A percentile compares a stretch with the other conserved stretches of the same genome.
These are phyloP conservation scores for Russula sp. DNA, from an alignment of 768 basidiomycete species.

Conservation along the genomic window DNA sequence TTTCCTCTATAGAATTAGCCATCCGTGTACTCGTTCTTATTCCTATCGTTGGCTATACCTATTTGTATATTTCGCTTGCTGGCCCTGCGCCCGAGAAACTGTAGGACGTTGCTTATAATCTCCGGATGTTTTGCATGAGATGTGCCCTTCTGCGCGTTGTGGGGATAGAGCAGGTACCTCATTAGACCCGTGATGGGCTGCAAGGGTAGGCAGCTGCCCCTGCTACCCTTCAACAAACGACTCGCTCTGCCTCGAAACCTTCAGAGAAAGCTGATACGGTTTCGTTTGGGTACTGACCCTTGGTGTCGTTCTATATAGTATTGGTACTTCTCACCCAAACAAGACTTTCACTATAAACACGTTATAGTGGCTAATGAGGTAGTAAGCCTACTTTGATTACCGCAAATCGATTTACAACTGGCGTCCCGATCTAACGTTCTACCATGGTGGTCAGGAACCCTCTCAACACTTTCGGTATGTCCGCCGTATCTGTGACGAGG, in stretches of 20 bases:
- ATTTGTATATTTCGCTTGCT: conserved; percentile 11
- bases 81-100: not conserved
- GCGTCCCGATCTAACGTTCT: conserved; percentile 10
- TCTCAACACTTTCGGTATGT: conserved; percentile 54
- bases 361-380: too few species aligned
- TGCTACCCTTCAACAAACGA: not conserved
- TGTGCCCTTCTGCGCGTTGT: not conserved
- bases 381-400: not conserved
- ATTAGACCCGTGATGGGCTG: not conserved
- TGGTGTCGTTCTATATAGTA: too few species aligned
- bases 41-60: conserved; percentile 10
- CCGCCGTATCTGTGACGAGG: conserved; percentile 52
- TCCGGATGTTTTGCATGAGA: not conserved
- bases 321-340: too few species aligned
- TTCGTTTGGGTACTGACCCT: too few species aligned
- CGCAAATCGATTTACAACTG: not conserved
- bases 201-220: too few species aligned
- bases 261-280: too few species aligned
- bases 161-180: not conserved
- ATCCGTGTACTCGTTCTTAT: conserved; percentile 4
- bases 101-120: not conserved
- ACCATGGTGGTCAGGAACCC: conserved; percentile 46
- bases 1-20: conserved; percentile 11
- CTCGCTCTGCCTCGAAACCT: too few species aligned
- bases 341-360: too few species aligned